Evolutionary conservation across 1,284 basidiomycete species (phyloP).

Genomic region (Cerrena zonata): DNA sequence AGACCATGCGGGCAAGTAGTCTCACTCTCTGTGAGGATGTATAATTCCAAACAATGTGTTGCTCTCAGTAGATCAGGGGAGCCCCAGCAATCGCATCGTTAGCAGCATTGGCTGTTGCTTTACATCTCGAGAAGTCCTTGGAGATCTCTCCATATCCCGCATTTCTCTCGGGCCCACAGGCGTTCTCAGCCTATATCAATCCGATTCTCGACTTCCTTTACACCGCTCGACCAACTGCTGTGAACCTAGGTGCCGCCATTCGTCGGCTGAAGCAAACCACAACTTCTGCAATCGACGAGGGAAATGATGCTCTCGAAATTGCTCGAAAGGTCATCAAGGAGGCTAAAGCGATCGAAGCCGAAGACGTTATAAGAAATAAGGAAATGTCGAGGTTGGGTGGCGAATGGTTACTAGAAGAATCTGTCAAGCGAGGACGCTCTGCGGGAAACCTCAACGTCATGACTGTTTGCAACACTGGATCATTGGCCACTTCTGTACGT

Average conservation of each 20-base stretch:
- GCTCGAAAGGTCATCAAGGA: conserved; percentile 59
- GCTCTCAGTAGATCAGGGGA: conserved; percentile 66
- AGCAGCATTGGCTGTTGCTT: conserved; percentile 74
- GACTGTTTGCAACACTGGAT: conserved; percentile 95
- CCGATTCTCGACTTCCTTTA: conserved; percentile 67
- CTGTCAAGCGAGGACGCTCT: conserved; percentile 42
- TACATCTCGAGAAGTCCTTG: conserved; percentile 49
- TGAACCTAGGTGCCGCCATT: conserved; percentile 83
- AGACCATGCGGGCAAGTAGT: conserved; percentile 74
- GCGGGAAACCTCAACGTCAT: conserved; percentile 66
- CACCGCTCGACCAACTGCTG: conserved; percentile 87
- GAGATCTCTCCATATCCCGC: conserved; percentile 38
- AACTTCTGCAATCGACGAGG: conserved; percentile 32
- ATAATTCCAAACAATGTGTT: too few species aligned
- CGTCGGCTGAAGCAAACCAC: conserved; percentile 58
- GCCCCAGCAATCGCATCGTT: conserved; percentile 92
- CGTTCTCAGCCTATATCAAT: conserved; percentile 47
- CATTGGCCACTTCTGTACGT: conserved; percentile 82
- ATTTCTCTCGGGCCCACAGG: conserved; percentile 43
- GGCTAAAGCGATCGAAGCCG: conserved; percentile 64
- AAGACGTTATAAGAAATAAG: conserved; percentile 81
- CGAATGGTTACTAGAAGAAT: conserved; percentile 70
- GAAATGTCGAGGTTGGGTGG: conserved; percentile 78
- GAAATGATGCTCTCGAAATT: conserved; percentile 42
- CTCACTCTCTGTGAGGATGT: too few species aligned